These are phyloP conservation scores for Linum lewisii DNA, from an alignment of 345 rosid species.

Conservation along the genomic window DNA sequence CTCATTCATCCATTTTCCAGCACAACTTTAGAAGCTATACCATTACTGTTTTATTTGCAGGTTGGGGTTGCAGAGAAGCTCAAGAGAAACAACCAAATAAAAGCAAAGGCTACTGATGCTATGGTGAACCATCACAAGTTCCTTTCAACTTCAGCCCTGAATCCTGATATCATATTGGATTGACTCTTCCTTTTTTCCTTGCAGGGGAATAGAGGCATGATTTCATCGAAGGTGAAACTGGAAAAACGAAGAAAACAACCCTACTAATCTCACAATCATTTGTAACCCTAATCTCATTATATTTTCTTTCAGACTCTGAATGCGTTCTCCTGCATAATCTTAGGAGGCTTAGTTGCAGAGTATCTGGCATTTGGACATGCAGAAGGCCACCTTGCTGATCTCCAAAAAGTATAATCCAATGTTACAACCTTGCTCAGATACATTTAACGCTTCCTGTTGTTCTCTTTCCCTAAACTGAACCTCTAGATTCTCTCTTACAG, in stretches of 20 bases:
- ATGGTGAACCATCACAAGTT: not conserved
- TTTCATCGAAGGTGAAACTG: conserved; percentile 38
- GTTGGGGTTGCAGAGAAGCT: conserved; percentile 8
- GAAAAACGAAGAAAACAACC: no score
- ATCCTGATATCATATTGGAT: no score
- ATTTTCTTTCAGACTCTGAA: conserved; percentile 19
- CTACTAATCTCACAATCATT: not conserved
- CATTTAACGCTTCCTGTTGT: not conserved
- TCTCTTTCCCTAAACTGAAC: not conserved
- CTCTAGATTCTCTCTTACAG: conserved; percentile 19
- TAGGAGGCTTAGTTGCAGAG: conserved; percentile 53
- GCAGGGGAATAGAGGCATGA: conserved; percentile 24
- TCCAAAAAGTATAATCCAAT: conserved; percentile 27
- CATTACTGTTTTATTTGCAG: not conserved
- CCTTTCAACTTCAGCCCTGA: no score
- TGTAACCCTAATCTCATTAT: not conserved
- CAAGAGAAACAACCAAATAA: not conserved
- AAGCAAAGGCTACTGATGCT: not conserved
- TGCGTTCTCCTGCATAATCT: conserved; percentile 37
- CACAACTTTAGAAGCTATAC: not conserved
- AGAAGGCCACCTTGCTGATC: conserved; percentile 39
- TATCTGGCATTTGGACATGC: conserved; percentile 34
- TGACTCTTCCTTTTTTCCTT: not conserved
- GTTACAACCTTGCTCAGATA: not conserved
- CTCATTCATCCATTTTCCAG: not conserved